These are phyloP conservation scores for Ephemerocybe angulata DNA, from an alignment of 768 basidiomycete species.

Conservation along the genomic window DNA sequence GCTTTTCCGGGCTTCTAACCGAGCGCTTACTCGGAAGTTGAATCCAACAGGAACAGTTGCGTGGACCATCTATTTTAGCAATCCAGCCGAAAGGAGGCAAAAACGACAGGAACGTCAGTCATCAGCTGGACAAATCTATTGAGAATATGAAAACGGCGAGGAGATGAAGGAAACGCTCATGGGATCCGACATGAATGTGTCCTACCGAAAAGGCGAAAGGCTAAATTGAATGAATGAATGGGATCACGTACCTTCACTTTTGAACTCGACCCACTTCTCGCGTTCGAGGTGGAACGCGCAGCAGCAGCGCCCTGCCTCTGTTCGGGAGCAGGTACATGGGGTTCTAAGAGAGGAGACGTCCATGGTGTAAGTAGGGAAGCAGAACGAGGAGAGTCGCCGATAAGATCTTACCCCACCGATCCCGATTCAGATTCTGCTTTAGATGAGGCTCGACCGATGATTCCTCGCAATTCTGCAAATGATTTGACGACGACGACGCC, in stretches of 20 bases:
- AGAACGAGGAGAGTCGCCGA: background rate
- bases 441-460: background rate
- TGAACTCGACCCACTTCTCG: background rate
- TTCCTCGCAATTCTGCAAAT: background rate
- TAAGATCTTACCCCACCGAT: slow-evolving; percentile 1
- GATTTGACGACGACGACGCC: background rate
- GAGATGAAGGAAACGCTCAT: background rate
- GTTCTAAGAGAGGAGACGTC: background rate
- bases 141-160: background rate
- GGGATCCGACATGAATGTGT: background rate
- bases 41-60: slow-evolving; percentile 49
- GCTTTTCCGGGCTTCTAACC: slow-evolving; percentile 44
- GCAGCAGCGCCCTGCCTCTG: background rate
- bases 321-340: background rate
- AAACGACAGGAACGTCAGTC: background rate
- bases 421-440: background rate
- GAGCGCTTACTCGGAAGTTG: slow-evolving; percentile 49
- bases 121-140: background rate
- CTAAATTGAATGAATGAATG: background rate
- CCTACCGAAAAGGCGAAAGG: slow-evolving; percentile 8
- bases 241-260: slow-evolving; percentile 5
- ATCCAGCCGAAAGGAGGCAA: slow-evolving; percentile 1
- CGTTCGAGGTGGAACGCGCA: background rate
- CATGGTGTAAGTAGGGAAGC: background rate
- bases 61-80: slow-evolving; percentile 11